Conservation (phyloP, 257 asterid genomes). For the Cordia subcordata region DNA sequence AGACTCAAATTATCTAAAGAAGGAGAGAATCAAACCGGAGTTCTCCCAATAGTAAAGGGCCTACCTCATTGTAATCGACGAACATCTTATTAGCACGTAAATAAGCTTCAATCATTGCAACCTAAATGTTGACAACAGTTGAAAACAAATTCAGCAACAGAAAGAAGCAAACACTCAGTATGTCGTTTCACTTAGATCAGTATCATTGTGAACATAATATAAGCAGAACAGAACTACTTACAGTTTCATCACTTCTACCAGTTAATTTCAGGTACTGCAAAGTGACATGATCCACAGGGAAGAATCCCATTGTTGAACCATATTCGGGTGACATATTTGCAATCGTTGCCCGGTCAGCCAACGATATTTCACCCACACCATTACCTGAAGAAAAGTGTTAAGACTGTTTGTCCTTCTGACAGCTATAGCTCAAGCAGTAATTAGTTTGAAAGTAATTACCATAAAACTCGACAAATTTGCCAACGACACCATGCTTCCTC, state of each 20-base stretch:
- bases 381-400: conserved; percentile 44
- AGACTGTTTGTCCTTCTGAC: conserved; percentile 7
- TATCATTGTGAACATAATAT: not conserved
- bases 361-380: conserved; percentile 78
- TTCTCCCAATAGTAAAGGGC: conserved; percentile 2
- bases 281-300: conserved; percentile 93
- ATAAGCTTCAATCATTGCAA: conserved; percentile 90
- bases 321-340: conserved; percentile 99
- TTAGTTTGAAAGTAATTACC: conserved; percentile 8
- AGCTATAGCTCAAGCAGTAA: conserved; percentile 2
- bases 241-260: conserved; percentile 94
- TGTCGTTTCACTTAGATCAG: not conserved
- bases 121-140: conserved; percentile 32
- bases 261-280: conserved; percentile 81
- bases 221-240: conserved; percentile 30
- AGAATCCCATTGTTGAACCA: conserved; percentile 99
- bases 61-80: conserved; percentile 82
- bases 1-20: conserved; percentile 5
- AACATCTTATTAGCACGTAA: conserved; percentile 91
- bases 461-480: conserved; percentile 68
- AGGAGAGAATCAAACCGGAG: not conserved
- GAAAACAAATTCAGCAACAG: not conserved
- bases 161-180: not conserved
- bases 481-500: conserved; percentile 90
- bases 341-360: conserved; percentile 98